phyloP scores from a whole-genome alignment of 2,329 filamentous ascomycete species.

The Aureobasidium subglaciale region DNA sequence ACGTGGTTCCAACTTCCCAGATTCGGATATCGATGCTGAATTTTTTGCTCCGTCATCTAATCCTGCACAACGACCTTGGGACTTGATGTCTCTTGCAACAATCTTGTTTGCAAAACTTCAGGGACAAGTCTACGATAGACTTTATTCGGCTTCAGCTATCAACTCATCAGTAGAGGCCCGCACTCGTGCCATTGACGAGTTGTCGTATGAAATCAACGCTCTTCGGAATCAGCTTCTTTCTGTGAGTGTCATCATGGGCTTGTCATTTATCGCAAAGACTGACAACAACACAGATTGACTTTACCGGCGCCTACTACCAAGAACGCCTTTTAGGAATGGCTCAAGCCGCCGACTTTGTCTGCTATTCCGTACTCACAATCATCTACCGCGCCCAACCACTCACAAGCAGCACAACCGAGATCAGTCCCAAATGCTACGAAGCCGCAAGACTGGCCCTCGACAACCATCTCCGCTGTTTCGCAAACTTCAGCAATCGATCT shows the following conservation, averaged over 20 bases:
- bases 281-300: background rate
- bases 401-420: slow-evolving; percentile 15
- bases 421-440: slow-evolving; percentile 18
- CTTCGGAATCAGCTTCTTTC: background rate
- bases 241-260: background rate
- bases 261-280: background rate
- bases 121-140: slow-evolving; percentile 14
- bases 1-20: slow-evolving; percentile 14
- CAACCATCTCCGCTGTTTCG: slow-evolving; percentile 16
- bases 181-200: background rate
- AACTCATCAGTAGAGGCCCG: background rate
- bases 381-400: slow-evolving; percentile 18
- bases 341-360: slow-evolving; percentile 16
- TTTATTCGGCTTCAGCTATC: slow-evolving; percentile 10
- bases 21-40: slow-evolving; percentile 16
- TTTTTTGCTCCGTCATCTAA: slow-evolving; percentile 5
- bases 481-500: slow-evolving; percentile 7
- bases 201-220: slow-evolving; percentile 5
- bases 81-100: slow-evolving; percentile 9
- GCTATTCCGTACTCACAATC: slow-evolving; percentile 17
- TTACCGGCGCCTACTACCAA: slow-evolving; percentile 3
- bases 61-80: slow-evolving; percentile 13
- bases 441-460: slow-evolving; percentile 16
- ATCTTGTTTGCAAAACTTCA: slow-evolving; percentile 12
- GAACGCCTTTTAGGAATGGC: slow-evolving; percentile 15